phyloP scores from a whole-genome alignment of 1,139 yeast genomes.

The Pichia sp. region DNA sequence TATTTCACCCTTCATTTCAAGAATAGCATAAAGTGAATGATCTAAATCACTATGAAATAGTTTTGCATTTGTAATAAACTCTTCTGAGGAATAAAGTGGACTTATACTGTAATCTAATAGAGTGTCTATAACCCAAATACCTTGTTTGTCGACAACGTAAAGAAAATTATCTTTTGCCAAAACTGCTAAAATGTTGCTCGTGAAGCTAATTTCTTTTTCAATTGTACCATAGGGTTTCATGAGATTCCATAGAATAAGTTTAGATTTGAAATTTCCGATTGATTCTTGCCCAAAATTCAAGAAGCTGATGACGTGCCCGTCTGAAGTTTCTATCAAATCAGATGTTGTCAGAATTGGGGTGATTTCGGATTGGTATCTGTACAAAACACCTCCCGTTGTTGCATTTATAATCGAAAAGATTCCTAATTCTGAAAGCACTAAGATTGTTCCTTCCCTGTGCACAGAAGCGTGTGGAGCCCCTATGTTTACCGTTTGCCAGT shows the following conservation, averaged over 20 bases:
- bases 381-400: slow-evolving; percentile 29
- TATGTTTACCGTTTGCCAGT: slow-evolving; percentile 36
- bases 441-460: slow-evolving; percentile 17
- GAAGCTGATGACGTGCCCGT: slow-evolving; percentile 4
- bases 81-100: not conserved
- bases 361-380: slow-evolving; percentile 28
- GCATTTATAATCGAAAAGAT: slow-evolving; percentile 30
- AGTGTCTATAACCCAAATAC: not conserved
- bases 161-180: not conserved
- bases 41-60: not conserved
- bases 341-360: slow-evolving; percentile 1
- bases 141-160: slow-evolving; percentile 5
- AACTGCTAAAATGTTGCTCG: slow-evolving; percentile 3
- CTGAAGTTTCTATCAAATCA: not conserved
- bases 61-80: not conserved
- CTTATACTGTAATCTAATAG: not conserved
- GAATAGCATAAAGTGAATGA: not conserved
- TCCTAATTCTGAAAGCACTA: slow-evolving; percentile 29
- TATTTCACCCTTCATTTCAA: not conserved
- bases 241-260: slow-evolving; percentile 6
- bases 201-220: slow-evolving; percentile 2
- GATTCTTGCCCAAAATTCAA: slow-evolving; percentile 7
- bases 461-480: slow-evolving; percentile 30
- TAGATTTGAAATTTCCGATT: not conserved
- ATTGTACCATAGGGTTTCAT: slow-evolving; percentile 1